phyloP scores from a whole-genome alignment of 306 rosid species.

The Senna tora region DNA sequence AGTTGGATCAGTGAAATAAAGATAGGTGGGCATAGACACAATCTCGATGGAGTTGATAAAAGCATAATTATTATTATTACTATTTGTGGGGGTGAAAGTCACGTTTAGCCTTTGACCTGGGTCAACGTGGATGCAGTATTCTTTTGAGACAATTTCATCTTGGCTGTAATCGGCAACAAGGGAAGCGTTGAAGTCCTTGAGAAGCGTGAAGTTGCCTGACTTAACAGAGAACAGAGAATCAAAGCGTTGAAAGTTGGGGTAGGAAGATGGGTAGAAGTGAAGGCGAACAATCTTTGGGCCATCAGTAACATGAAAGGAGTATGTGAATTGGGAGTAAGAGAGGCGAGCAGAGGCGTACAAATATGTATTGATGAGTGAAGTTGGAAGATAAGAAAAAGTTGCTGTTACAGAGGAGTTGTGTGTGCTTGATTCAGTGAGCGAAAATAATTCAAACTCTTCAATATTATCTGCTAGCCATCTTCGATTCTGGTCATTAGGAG shows the following conservation, averaged over 20 bases:
- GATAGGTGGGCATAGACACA: neutral
- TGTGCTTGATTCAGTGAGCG: no score
- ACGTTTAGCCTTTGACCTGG: neutral
- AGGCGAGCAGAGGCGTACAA: neutral
- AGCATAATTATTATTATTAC: no score
- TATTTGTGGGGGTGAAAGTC: neutral
- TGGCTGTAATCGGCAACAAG: neutral
- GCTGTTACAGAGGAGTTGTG: no score
- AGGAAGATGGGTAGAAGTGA: conserved; percentile 18
- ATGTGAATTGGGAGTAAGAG: neutral
- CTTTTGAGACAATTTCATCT: neutral
- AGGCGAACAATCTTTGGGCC: conserved; percentile 38
- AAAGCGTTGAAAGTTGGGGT: neutral
- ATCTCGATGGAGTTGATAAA: neutral
- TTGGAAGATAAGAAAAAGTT: no score
- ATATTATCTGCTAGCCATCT: no score
- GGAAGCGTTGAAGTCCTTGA: conserved; percentile 39
- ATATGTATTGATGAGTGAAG: no score
- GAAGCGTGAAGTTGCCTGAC: conserved; percentile 39
- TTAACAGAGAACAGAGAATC: conserved; percentile 43
- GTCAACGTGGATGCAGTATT: neutral
- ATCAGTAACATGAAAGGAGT: neutral
- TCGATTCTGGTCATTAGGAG: no score
- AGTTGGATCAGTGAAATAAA: neutral
- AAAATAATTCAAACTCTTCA: no score